These are phyloP conservation scores for Artemisia tridentata DNA, from an alignment of 129 eudicot species.

Conservation along the genomic window DNA sequence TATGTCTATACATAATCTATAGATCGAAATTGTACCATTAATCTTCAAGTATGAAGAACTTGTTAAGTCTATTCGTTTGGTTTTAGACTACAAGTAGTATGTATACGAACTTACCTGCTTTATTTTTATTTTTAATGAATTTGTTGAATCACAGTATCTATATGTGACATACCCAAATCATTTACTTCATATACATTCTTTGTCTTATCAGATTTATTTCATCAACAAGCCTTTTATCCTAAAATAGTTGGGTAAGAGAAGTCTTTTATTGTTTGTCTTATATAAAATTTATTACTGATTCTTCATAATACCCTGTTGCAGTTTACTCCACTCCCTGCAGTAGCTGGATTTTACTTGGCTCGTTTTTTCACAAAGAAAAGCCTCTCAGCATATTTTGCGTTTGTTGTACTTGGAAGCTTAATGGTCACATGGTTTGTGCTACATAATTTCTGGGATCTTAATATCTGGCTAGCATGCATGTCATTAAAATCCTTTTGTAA, in stretches of 20 bases:
- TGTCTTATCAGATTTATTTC: not conserved
- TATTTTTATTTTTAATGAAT: not conserved
- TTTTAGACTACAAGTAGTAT: not conserved
- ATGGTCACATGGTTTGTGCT: constrained; percentile 86
- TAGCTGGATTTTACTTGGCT: constrained; percentile 88
- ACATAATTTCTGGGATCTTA: constrained; percentile 95
- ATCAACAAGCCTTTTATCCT: not conserved
- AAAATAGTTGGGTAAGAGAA: not conserved
- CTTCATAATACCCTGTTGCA: constrained; percentile 40
- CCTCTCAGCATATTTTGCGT: constrained; percentile 76
- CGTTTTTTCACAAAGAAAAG: constrained; percentile 93
- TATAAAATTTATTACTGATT: not conserved
- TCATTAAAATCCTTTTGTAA: constrained; percentile 87
- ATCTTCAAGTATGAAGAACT: constrained; percentile 1
- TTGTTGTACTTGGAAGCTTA: constrained; percentile 85
- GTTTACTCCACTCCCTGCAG: constrained; percentile 88
- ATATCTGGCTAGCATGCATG: constrained; percentile 98
- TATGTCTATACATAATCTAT: not conserved
- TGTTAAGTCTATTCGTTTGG: constrained; percentile 8
- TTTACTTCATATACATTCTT: not conserved
- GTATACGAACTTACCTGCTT: not conserved
- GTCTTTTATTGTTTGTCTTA: not conserved
- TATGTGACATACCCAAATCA: not conserved
- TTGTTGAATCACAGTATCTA: not conserved
- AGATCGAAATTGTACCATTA: constrained; percentile 6